Evolutionary conservation across 2,329 filamentous ascomycete species (phyloP).

Genomic region (Aspergillus brunneoviolaceus): DNA sequence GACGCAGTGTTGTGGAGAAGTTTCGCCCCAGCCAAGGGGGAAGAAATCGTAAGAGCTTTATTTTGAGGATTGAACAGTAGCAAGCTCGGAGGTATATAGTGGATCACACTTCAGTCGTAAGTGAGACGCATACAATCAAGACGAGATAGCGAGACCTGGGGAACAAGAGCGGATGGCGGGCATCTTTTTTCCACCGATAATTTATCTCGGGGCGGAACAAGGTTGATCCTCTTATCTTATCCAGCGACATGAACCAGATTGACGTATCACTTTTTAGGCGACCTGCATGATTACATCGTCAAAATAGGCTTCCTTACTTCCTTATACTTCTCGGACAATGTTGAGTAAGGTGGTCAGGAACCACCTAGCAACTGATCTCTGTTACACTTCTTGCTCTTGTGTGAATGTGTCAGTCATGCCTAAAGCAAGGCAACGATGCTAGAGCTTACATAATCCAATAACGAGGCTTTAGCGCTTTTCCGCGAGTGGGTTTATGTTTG

Average conservation of each 20-base stretch:
- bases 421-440: not conserved
- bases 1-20: conserved; percentile 11
- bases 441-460: conserved; percentile 5
- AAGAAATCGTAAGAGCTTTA: conserved; percentile 30
- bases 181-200: conserved; percentile 23
- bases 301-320: not conserved
- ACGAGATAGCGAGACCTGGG: not conserved
- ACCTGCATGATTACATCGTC: not conserved
- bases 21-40: conserved; percentile 30
- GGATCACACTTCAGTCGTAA: not conserved
- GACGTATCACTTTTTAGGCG: not conserved
- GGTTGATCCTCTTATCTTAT: conserved; percentile 33
- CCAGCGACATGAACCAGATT: conserved; percentile 6
- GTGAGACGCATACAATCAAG: not conserved
- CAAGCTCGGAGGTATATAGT: not conserved
- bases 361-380: not conserved
- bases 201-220: conserved; percentile 27
- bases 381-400: not conserved
- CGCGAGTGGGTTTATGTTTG: conserved; percentile 3
- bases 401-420: not conserved
- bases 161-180: conserved; percentile 8
- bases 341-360: not conserved
- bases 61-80: conserved; percentile 21
- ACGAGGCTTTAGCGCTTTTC: conserved; percentile 11
- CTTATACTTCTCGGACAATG: not conserved